Conservation (phyloP, 495 filamentous ascomycete genomes). For the Trichoderma erinaceum region DNA sequence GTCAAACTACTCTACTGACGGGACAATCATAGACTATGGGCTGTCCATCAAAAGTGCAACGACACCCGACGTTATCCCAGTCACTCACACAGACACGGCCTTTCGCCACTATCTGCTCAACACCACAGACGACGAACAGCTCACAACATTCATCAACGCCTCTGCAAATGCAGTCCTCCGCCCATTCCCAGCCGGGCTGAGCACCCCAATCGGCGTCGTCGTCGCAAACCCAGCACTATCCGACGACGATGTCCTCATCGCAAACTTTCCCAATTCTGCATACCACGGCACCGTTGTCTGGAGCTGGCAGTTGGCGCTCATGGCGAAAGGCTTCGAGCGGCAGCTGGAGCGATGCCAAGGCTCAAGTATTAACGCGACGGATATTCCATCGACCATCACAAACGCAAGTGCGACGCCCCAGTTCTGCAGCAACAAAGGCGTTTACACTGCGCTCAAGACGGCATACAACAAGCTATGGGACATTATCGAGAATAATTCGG, state of each 20-base stretch:
- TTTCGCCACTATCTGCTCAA: constrained; percentile 60
- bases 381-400: constrained; percentile 12
- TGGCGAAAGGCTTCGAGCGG: constrained; percentile 50
- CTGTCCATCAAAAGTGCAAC: constrained; percentile 50
- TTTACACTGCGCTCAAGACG: constrained; percentile 43
- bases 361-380: neutral
- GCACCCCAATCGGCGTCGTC: constrained; percentile 50
- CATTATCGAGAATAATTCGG: constrained; percentile 51
- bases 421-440: constrained; percentile 44
- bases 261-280: constrained; percentile 48
- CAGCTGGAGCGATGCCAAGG: constrained; percentile 41
- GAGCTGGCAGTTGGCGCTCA: constrained; percentile 62
- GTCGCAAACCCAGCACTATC: constrained; percentile 60
- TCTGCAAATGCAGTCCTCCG: constrained; percentile 49
- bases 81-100: constrained; percentile 61
- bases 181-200: constrained; percentile 54
- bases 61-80: constrained; percentile 44
- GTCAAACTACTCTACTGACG: constrained; percentile 37
- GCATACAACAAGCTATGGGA: constrained; percentile 51
- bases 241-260: constrained; percentile 38
- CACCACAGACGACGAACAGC: constrained; percentile 50
- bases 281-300: constrained; percentile 65
- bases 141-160: constrained; percentile 49
- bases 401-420: constrained; percentile 22
- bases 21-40: constrained; percentile 44